Base-by-base conservation (phyloP, 2,329 filamentous ascomycete genomes). In the Pseudogymnoascus sp. region DNA sequence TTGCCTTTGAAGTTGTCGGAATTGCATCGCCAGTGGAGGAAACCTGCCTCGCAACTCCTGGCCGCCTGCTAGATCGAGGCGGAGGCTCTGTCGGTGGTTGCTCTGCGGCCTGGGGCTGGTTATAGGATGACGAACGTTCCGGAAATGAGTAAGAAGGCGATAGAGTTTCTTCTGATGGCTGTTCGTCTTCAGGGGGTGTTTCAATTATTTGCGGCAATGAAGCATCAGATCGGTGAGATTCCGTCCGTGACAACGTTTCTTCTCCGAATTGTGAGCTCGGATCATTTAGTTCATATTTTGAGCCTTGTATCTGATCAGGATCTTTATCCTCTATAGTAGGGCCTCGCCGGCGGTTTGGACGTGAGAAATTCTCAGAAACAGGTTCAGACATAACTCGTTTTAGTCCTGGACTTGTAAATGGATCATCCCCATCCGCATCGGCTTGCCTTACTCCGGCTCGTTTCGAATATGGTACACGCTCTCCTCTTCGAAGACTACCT, bases 401-500 rank as follows among this genome's bases (percentile, higher is more conserved):
- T 43, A 43, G 6, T 79, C 78, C 62, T 85, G 78, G 26, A 80
- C 81, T 53, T 5, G 80, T 79, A n/a, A 81, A 78, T n/a, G 79
- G 79, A 62, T 81, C 79, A 62, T 82, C 80, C 19, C 78, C 79
- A 65, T 88, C 85, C 12, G 80, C 80, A 16, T 89, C 88, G n/a
- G 81, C 78, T 24, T 84, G 82, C 64, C 84, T 84, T 46, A 84
- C 82, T 4, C 81, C 81, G 50, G 86, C 80, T 40, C 93, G 84
- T 74, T 90, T 91, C 1, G 90, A 89, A 68, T 91, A 89, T 0
- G 89, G 86, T 3, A 86, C 80, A 62, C 89, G 84, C 65, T 95
- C 89, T 24, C 90, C 89, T 68, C 88, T 90, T 60, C 89, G 88
- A 66, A 96, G 75, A 77, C 93, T 97, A 35, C 93, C 93, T 70